Percentiles rank a stretch among this genome's conserved stretches.
These are phyloP conservation scores for Carex pumila DNA, from an alignment of 176 grass and related monocot genomes.

Conservation along the genomic window DNA sequence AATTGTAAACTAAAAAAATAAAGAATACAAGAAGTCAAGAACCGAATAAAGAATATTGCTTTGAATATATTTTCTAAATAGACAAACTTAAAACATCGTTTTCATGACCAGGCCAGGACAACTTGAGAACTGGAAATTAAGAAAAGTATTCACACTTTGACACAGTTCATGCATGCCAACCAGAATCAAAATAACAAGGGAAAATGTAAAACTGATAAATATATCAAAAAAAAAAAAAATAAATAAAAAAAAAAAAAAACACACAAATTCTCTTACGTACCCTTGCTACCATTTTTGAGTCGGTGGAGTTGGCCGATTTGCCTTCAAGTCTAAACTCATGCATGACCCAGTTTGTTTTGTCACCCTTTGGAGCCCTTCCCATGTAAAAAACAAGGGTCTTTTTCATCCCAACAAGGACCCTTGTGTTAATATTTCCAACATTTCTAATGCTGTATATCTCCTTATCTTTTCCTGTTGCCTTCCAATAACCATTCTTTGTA, in stretches of 20 bases:
- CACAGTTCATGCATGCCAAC: background rate
- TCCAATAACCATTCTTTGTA: constrained; percentile 72
- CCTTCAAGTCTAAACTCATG: constrained; percentile 69
- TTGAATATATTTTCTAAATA: background rate
- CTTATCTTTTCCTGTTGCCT: constrained; percentile 79
- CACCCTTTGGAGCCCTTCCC: constrained; percentile 61
- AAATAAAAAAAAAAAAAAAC: too few relatives aligned
- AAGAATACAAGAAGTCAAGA: background rate
- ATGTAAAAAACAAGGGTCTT: constrained; percentile 85
- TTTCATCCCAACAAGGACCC: constrained; percentile 54
- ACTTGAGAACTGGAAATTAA: background rate
- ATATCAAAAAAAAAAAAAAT: too few relatives aligned
- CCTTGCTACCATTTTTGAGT: constrained; percentile 14
- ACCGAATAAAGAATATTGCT: background rate
- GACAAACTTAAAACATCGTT: background rate
- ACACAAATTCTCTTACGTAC: background rate
- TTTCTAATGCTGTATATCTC: constrained; percentile 33
- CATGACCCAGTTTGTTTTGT: constrained; percentile 78
- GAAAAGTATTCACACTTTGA: background rate
- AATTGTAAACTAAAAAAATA: background rate
- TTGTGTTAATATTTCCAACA: background rate
- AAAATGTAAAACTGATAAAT: background rate
- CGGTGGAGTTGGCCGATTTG: background rate
- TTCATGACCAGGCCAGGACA: background rate
- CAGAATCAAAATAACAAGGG: background rate